Conservation (phyloP, 2,329 filamentous ascomycete genomes). For the Cladosporium sphaerospermum region DNA sequence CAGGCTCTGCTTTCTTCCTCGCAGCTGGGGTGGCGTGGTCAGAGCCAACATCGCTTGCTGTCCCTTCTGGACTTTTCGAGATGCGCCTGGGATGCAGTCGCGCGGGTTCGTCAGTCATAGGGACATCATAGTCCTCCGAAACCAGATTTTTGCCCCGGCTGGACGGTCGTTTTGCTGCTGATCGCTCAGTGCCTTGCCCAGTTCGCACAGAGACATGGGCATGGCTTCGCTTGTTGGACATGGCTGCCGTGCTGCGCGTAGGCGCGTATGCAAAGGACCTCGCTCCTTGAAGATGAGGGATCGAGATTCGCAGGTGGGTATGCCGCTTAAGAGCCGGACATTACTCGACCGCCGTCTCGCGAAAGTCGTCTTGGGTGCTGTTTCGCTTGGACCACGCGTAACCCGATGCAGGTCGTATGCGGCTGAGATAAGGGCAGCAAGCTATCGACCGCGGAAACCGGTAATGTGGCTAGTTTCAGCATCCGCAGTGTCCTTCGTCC, state of each 20-base stretch:
- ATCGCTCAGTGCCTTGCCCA: not conserved
- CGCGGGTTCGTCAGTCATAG: not conserved
- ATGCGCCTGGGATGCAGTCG: not conserved
- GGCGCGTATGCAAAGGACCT: no score
- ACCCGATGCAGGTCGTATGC: no score
- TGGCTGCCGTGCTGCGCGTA: not conserved
- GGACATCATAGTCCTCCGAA: not conserved
- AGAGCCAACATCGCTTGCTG: constrained; percentile 7
- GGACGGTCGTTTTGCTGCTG: not conserved
- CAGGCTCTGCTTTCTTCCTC: constrained; percentile 10
- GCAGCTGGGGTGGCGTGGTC: not conserved
- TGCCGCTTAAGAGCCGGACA: no score
- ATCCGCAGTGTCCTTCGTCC: no score
- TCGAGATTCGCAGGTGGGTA: no score
- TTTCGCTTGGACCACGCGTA: no score
- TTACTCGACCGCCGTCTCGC: no score
- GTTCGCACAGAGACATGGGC: not conserved
- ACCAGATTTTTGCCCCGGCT: not conserved
- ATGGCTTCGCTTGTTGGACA: constrained; percentile 2
- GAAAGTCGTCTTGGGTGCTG: no score
- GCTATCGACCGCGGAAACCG: no score
- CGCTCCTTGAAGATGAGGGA: no score
- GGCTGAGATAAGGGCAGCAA: no score
- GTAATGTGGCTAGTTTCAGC: no score
- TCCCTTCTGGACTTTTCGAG: not conserved